phyloP scores from a whole-genome alignment of 768 basidiomycete genomes.

The Mycena galericulata region DNA sequence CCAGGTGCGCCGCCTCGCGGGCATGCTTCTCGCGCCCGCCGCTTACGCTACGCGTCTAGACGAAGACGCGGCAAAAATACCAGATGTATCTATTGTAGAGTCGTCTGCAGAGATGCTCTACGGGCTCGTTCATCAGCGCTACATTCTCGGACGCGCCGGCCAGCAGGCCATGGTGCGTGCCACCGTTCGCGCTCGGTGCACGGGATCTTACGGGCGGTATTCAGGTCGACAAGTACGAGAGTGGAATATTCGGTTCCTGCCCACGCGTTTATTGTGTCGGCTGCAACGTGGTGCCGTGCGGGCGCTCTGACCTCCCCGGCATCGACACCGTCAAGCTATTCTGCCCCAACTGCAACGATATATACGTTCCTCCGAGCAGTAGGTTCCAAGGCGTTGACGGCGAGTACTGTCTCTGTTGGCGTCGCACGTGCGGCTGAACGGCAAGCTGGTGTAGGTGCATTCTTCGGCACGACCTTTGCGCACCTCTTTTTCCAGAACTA shows the following conservation, averaged over 20 bases:
- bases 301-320: slow-evolving; percentile 94
- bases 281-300: slow-evolving; percentile 92
- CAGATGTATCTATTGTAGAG: slow-evolving; percentile 98
- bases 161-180: slow-evolving; percentile 90
- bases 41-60: slow-evolving; percentile 55
- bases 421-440: slow-evolving; percentile 23
- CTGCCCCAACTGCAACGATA: slow-evolving; percentile 98
- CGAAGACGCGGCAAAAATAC: slow-evolving; percentile 95
- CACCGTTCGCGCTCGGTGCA: slow-evolving; percentile 28
- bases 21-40: slow-evolving; percentile 25
- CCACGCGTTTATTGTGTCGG: slow-evolving; percentile 95
- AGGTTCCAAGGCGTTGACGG: slow-evolving; percentile 97
- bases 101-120: slow-evolving; percentile 97
- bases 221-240: slow-evolving; percentile 97
- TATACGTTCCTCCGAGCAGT: slow-evolving; percentile 95
- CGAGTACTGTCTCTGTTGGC: slow-evolving; percentile 49
- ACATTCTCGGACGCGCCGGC: slow-evolving; percentile 94
- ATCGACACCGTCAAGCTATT: slow-evolving; percentile 98
- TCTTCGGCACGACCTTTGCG: slow-evolving; percentile 99
- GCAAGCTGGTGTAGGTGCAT: slow-evolving; percentile 74
- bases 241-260: slow-evolving; percentile 90
- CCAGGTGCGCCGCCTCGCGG: slow-evolving; percentile 73
- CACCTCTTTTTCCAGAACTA: slow-evolving; percentile 99
- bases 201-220: slow-evolving; percentile 24
- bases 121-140: slow-evolving; percentile 97